These are phyloP conservation scores for Trametes sanguinea DNA, from an alignment of 768 basidiomycete genomes.

Conservation along the genomic window DNA sequence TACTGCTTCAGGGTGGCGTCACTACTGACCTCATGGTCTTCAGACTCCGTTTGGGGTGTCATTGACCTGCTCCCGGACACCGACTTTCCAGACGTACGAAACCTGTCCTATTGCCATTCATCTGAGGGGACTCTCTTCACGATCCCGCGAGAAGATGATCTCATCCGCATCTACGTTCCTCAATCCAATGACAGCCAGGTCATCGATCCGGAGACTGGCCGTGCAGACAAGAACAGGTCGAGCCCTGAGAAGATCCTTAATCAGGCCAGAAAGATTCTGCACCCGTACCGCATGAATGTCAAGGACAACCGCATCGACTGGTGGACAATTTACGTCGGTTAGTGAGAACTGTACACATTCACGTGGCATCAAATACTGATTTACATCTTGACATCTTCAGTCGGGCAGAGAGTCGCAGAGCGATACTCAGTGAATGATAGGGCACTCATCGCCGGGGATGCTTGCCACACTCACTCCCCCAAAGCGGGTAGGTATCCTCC, in stretches of 20 bases:
- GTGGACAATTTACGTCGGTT: conserved; percentile 55
- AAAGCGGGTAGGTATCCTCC: conserved; percentile 37
- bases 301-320: conserved; percentile 40
- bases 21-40: conserved; percentile 7
- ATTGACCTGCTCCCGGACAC: conserved; percentile 56
- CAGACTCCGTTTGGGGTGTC: conserved; percentile 82
- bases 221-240: conserved; percentile 42
- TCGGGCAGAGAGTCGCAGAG: conserved; percentile 57
- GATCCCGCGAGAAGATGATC: conserved; percentile 52
- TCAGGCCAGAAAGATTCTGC: conserved; percentile 43
- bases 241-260: conserved; percentile 43
- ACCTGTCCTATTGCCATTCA: conserved; percentile 51
- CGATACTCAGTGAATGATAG: conserved; percentile 47
- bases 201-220: conserved; percentile 39
- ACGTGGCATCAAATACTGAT: not conserved
- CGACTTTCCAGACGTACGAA: conserved; percentile 57
- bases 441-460: conserved; percentile 58
- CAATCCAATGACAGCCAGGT: conserved; percentile 43
- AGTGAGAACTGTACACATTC: conserved; percentile 11
- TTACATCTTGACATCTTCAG: conserved; percentile 29
- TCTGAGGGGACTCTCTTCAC: conserved; percentile 49
- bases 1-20: not conserved
- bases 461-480: conserved; percentile 48
- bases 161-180: conserved; percentile 54
- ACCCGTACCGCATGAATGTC: conserved; percentile 41